Evolutionary conservation across 352 stramenopile genomes (phyloP).

Genomic region (Phytophthora litchii): DNA sequence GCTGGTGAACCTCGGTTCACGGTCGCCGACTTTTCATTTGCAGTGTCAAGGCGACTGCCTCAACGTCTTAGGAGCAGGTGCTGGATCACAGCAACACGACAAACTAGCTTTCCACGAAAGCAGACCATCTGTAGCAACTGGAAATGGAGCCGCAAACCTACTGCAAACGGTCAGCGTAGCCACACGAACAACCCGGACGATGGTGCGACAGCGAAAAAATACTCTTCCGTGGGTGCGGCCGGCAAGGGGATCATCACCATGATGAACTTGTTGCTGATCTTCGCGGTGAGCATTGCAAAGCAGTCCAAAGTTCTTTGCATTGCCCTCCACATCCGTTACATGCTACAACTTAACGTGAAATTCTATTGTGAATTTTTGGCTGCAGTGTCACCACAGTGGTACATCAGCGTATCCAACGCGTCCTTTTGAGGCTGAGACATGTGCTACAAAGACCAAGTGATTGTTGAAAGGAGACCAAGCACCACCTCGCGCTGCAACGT

Average conservation of each 20-base stretch:
- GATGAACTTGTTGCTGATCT: not conserved
- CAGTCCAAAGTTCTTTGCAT: too few species aligned
- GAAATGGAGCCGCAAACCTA: constrained; percentile 1
- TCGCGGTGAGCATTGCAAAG: not conserved
- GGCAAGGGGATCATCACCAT: not conserved
- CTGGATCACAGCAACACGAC: not conserved
- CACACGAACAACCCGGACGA: constrained; percentile 5
- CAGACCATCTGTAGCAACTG: constrained; percentile 16
- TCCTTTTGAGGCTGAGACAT: constrained; percentile 36
- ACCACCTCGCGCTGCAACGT: not conserved
- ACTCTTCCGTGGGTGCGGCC: not conserved
- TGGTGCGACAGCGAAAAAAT: constrained; percentile 6
- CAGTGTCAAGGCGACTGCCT: not conserved
- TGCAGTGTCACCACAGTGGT: constrained; percentile 33
- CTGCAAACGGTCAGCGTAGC: not conserved
- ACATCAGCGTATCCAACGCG: constrained; percentile 17
- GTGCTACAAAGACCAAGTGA: constrained; percentile 18
- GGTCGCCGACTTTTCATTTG: not conserved
- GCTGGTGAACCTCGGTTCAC: constrained; percentile 7
- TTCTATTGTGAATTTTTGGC: constrained; percentile 18
- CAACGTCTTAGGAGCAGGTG: not conserved
- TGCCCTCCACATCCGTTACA: too few species aligned
- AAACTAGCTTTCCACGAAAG: constrained; percentile 17
- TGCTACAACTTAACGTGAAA: constrained; percentile 5
- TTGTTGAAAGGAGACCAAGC: constrained; percentile 3